These are phyloP conservation scores for Aotearoamyces nothofagi DNA, from an alignment of 2,329 filamentous ascomycete genomes.

Conservation along the genomic window DNA sequence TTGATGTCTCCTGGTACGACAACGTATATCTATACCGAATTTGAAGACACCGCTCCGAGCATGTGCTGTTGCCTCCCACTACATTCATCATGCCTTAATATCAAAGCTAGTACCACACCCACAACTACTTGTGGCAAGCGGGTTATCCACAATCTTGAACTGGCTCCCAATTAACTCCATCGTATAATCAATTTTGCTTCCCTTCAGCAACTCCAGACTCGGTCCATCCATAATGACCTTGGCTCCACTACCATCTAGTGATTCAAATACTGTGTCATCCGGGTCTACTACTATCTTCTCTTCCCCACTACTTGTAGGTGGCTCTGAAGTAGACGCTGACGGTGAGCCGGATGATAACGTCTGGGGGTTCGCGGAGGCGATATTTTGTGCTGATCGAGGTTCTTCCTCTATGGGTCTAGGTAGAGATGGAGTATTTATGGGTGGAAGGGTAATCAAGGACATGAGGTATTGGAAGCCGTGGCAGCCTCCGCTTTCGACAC, in stretches of 20 bases:
- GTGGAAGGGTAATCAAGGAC: slow-evolving; percentile 55
- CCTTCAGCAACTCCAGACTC: slow-evolving; percentile 76
- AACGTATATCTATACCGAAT: too few relatives aligned
- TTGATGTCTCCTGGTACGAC: too few relatives aligned
- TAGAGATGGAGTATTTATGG: slow-evolving; percentile 20
- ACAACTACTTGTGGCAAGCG: slow-evolving; percentile 81
- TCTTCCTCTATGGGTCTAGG: neutral
- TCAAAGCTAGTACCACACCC: slow-evolving; percentile 97
- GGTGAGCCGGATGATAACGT: slow-evolving; percentile 4
- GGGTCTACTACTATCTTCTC: slow-evolving; percentile 31
- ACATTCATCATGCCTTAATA: slow-evolving; percentile 57
- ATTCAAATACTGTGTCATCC: slow-evolving; percentile 82
- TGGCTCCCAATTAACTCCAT: slow-evolving; percentile 90
- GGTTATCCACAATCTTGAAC: slow-evolving; percentile 94
- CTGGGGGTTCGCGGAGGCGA: slow-evolving; percentile 1
- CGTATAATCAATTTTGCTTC: slow-evolving; percentile 91
- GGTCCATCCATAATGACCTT: slow-evolving; percentile 81
- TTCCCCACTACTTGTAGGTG: neutral
- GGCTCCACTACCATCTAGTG: slow-evolving; percentile 41
- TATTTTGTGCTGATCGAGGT: neutral
- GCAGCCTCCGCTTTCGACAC: slow-evolving; percentile 86
- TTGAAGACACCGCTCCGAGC: too few relatives aligned
- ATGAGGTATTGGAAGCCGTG: slow-evolving; percentile 98
- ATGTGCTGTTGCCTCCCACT: too few relatives aligned
- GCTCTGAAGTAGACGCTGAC: slow-evolving; percentile 3